Evolutionary conservation across 2,329 filamentous ascomycete species (phyloP).

Genomic region (Colletotrichum chrysophilum): DNA sequence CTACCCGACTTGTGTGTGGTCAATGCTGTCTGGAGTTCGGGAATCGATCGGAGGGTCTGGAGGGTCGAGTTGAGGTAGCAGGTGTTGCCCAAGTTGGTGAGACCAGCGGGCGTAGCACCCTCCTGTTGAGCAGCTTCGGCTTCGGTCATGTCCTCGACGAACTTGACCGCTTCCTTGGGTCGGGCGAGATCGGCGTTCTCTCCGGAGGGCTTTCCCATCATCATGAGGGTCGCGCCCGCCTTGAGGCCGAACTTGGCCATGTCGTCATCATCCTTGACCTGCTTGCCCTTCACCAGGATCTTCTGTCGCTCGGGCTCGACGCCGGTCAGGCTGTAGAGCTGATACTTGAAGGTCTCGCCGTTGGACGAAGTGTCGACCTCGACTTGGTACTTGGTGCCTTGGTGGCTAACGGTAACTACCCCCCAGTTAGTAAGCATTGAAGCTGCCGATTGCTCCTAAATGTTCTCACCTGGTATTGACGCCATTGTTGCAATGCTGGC

Average conservation of each 20-base stretch:
- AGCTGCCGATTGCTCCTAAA: not conserved
- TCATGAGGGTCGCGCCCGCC: slow-evolving; percentile 86
- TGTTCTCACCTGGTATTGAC: slow-evolving; percentile 56
- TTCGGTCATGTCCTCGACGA: slow-evolving; percentile 97
- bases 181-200: slow-evolving; percentile 66
- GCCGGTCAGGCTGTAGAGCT: slow-evolving; percentile 92
- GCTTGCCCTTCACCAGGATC: slow-evolving; percentile 90
- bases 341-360: slow-evolving; percentile 94
- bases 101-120: slow-evolving; percentile 84
- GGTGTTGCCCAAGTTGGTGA: slow-evolving; percentile 94
- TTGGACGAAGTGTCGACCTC: slow-evolving; percentile 85
- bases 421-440: slow-evolving; percentile 26
- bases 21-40: slow-evolving; percentile 86
- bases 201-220: slow-evolving; percentile 89
- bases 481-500: slow-evolving; percentile 45
- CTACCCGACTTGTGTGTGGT: slow-evolving; percentile 53
- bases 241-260: slow-evolving; percentile 86
- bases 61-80: slow-evolving; percentile 98
- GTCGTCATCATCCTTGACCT: slow-evolving; percentile 93
- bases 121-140: slow-evolving; percentile 84
- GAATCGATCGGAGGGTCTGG: slow-evolving; percentile 87
- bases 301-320: slow-evolving; percentile 98
- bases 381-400: slow-evolving; percentile 93
- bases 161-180: slow-evolving; percentile 83
- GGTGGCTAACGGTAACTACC: slow-evolving; percentile 89